These are phyloP conservation scores for Silene uniflora DNA, from an alignment of 148 eudicot genomes.

Conservation along the genomic window DNA sequence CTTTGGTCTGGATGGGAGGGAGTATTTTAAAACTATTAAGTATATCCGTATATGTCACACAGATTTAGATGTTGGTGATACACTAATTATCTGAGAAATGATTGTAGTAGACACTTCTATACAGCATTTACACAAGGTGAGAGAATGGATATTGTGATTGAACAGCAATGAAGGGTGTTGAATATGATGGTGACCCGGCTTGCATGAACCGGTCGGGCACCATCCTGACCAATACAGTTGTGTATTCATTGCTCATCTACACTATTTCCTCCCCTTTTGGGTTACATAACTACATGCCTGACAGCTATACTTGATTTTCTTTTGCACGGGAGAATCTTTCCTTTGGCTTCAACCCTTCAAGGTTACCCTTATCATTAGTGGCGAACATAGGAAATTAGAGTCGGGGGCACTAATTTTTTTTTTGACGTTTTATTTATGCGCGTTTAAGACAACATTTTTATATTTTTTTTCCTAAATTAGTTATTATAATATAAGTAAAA, in stretches of 20 bases:
- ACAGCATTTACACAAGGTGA: constrained; percentile 10
- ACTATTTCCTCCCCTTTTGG: constrained; percentile 33
- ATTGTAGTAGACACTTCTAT: constrained; percentile 11
- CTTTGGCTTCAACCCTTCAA: background rate
- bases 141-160: background rate
- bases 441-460: too few relatives aligned
- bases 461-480: too few relatives aligned
- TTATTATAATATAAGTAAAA: too few relatives aligned
- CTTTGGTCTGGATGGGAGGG: too few relatives aligned
- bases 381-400: too few relatives aligned
- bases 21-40: background rate
- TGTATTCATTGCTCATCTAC: constrained; percentile 38
- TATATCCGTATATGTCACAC: constrained; percentile 4
- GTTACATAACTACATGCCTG: constrained; percentile 34
- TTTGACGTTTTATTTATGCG: too few relatives aligned
- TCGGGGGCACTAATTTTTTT: too few relatives aligned
- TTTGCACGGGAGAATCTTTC: constrained; percentile 29
- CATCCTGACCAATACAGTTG: constrained; percentile 44
- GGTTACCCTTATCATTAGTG: too few relatives aligned
- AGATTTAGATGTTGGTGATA: background rate
- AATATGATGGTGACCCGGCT: constrained; percentile 37
- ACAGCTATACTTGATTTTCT: constrained; percentile 32
- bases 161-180: background rate
- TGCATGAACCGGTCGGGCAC: constrained; percentile 60
- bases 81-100: constrained; percentile 16